A percentile compares a stretch with the other conserved stretches of the same genome.
Conservation (phyloP, 768 basidiomycete genomes). For the Pulveroboletus sp. region DNA sequence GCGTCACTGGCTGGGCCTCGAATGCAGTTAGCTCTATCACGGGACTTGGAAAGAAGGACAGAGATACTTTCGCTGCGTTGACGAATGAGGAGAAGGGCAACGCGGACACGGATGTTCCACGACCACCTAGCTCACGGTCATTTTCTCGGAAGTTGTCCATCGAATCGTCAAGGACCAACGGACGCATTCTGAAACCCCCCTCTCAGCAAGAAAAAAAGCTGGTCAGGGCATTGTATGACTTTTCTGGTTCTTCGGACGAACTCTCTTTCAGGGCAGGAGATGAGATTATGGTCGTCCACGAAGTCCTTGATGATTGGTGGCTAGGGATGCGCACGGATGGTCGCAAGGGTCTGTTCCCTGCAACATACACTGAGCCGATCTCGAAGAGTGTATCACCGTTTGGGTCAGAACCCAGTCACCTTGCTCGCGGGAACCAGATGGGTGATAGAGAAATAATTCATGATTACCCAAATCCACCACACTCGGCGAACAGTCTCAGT, state of each 20-base stretch:
- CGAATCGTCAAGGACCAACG: slow-evolving; percentile 26
- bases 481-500: slow-evolving; percentile 17
- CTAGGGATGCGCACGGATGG: slow-evolving; percentile 67
- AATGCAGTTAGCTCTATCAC: slow-evolving; percentile 60
- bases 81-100: slow-evolving; percentile 33
- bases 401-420: slow-evolving; percentile 25
- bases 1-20: slow-evolving; percentile 52
- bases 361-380: slow-evolving; percentile 58
- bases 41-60: slow-evolving; percentile 52
- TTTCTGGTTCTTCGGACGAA: slow-evolving; percentile 71
- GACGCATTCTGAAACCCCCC: slow-evolving; percentile 47
- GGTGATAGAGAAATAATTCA: slow-evolving; percentile 23
- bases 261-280: slow-evolving; percentile 70
- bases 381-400: slow-evolving; percentile 23
- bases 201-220: slow-evolving; percentile 47
- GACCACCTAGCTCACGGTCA: slow-evolving; percentile 35
- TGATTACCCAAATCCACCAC: slow-evolving; percentile 20
- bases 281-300: slow-evolving; percentile 69
- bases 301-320: slow-evolving; percentile 91
- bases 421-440: slow-evolving; percentile 13
- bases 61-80: slow-evolving; percentile 57
- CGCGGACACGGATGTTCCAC: slow-evolving; percentile 24
- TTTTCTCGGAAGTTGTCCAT: slow-evolving; percentile 21
- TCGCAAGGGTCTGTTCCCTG: slow-evolving; percentile 76
- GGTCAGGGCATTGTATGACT: slow-evolving; percentile 73